Base-by-base conservation (phyloP, 2,329 filamentous ascomycete genomes). In the Colletotrichum kahawae region DNA sequence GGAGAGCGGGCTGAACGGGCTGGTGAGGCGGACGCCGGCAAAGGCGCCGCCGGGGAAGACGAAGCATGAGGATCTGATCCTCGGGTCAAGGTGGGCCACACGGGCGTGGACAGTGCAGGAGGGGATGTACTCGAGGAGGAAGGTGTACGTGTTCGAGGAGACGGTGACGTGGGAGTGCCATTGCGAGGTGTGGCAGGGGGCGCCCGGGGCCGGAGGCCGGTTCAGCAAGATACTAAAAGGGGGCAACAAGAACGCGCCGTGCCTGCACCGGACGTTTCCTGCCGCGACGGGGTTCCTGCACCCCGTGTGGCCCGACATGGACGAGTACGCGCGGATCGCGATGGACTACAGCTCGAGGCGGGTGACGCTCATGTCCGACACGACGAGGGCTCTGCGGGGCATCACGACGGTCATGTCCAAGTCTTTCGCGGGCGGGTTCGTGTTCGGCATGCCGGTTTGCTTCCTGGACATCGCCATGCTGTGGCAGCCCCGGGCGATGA, bases 381-480 rank as follows among this genome's bases (percentile, higher is more conserved):
- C 85, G 14, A 79, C 85, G 4, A 79, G 79, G n/a, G 86, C 86
- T 13, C 86, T 88, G 73, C 79, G 83, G 2, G 85, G 86, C 75
- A 83, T 88, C 71, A 87, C 85, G 0, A 82, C 84, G 18, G 80
- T 87, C 7, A 80, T 88, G 65, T 86, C 85, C 5, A 82, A 82
- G 27, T 81, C 84, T 2, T 87, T 86, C 64, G 79, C 83, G 1
- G 85, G 85, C 8, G 85, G 86, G 4, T 87, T 88, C 77, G 79
- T 85, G 33, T 88, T 84, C 70, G 86, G 86, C 14, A 85, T 87
- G 85, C 86, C 86, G 9, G 81, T 87, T 57, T 85, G 86, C 83
- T 88, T 88, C 66, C 79, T 88, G 29, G 86, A 88, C 65, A 81
- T 83, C 63, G 85, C 86, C 9, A 82, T 88, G 27, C 82, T 88